A percentile compares a stretch with the other conserved stretches of the same genome.
These are phyloP conservation scores for Nectriaceae sp. DNA, from an alignment of 2,329 filamentous ascomycete species.

Conservation along the genomic window DNA sequence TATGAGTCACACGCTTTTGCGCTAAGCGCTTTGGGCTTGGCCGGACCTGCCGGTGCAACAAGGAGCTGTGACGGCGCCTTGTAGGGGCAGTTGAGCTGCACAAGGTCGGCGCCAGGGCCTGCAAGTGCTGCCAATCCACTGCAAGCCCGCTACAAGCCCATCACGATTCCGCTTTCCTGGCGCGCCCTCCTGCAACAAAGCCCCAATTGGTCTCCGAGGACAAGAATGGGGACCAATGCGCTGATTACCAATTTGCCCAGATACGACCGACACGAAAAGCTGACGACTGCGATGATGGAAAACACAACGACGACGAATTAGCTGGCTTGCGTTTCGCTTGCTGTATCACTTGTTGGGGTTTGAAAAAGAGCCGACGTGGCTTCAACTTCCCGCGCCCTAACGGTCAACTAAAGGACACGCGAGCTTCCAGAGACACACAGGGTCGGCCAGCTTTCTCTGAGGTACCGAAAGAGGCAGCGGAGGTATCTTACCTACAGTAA, in stretches of 20 bases:
- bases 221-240: constrained; percentile 8
- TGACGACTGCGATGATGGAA: constrained; percentile 22
- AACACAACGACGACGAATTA: neutral
- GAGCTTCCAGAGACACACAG: no score
- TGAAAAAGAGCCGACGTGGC: neutral
- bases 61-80: constrained; percentile 24
- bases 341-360: neutral
- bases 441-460: no score
- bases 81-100: constrained; percentile 1
- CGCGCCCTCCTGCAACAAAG: no score
- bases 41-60: constrained; percentile 24
- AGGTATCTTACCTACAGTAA: no score
- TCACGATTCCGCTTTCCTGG: neutral
- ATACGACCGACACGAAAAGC: constrained; percentile 5
- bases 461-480: no score
- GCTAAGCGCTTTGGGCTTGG: constrained; percentile 32
- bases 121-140: neutral
- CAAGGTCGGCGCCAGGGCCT: neutral
- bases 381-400: neutral
- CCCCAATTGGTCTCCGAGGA: neutral
- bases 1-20: constrained; percentile 38
- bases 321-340: neutral
- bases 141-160: neutral
- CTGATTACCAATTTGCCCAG: constrained; percentile 14
- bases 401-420: no score